These are phyloP conservation scores for Penicillium macrosclerotiorum DNA, from an alignment of 495 filamentous ascomycete species.

Conservation along the genomic window DNA sequence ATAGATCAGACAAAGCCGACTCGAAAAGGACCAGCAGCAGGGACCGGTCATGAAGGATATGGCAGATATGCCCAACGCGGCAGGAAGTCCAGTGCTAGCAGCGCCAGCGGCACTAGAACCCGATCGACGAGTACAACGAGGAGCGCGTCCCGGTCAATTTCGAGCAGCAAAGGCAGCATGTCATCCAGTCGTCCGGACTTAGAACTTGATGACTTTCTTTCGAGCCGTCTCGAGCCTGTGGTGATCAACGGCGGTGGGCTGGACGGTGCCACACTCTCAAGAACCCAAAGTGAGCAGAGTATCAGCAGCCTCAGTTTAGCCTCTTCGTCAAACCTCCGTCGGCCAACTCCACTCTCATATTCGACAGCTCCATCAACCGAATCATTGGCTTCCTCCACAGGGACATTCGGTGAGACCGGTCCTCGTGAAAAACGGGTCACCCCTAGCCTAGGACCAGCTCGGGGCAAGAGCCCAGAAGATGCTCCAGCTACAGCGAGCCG, in stretches of 20 bases:
- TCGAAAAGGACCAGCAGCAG: slow-evolving; percentile 83
- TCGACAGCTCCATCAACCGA: slow-evolving; percentile 34
- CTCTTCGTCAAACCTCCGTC: slow-evolving; percentile 35
- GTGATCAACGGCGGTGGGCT: slow-evolving; percentile 74
- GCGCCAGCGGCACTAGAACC: slow-evolving; percentile 41
- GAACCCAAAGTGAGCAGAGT: slow-evolving; percentile 66
- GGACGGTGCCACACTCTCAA: slow-evolving; percentile 48
- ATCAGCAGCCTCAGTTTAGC: slow-evolving; percentile 50
- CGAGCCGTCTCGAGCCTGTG: slow-evolving; percentile 80
- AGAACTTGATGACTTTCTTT: slow-evolving; percentile 66
- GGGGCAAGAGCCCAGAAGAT: slow-evolving; percentile 9
- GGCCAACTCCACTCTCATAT: slow-evolving; percentile 14
- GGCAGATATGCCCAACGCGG: slow-evolving; percentile 64
- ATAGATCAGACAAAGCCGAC: slow-evolving; percentile 52
- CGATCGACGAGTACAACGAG: slow-evolving; percentile 57
- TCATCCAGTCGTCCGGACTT: slow-evolving; percentile 48
- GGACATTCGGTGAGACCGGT: slow-evolving; percentile 12
- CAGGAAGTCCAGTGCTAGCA: slow-evolving; percentile 48
- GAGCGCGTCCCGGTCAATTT: slow-evolving; percentile 44
- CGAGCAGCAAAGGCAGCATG: slow-evolving; percentile 53
- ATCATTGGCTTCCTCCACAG: slow-evolving; percentile 31
- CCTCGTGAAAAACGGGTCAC: slow-evolving; percentile 11
- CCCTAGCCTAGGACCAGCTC: background rate
- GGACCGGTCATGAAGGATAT: slow-evolving; percentile 96
- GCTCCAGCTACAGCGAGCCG: background rate